Evolutionary conservation across 768 basidiomycete genomes (phyloP).

Genomic region (Pisolithus sp.): DNA sequence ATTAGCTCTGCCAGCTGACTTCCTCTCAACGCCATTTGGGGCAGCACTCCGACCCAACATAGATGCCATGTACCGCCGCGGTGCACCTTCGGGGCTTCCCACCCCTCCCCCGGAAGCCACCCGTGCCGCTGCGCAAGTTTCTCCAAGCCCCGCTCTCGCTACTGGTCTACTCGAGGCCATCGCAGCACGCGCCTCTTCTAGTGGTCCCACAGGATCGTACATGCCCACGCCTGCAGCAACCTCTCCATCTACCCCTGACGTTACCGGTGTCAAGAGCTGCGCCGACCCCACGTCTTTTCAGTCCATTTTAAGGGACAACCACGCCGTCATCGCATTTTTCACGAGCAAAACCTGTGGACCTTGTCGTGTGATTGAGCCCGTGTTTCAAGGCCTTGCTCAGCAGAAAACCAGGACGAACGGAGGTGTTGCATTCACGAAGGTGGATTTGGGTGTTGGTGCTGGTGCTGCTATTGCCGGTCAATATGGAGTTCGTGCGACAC

Average conservation of each 20-base stretch:
- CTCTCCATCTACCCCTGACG: slow-evolving; percentile 20
- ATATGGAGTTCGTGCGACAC: slow-evolving; percentile 70
- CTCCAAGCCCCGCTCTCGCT: slow-evolving; percentile 44
- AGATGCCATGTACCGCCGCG: slow-evolving; percentile 73
- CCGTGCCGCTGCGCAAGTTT: slow-evolving; percentile 23
- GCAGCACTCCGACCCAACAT: slow-evolving; percentile 83
- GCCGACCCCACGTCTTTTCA: slow-evolving; percentile 73
- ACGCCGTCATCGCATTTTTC: slow-evolving; percentile 76
- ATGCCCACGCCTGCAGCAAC: slow-evolving; percentile 15
- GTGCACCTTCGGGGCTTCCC: slow-evolving; percentile 27
- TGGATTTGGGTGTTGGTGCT: slow-evolving; percentile 71
- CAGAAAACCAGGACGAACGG: slow-evolving; percentile 43
- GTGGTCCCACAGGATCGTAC: slow-evolving; percentile 10
- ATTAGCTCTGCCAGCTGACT: slow-evolving; percentile 71
- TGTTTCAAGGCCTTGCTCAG: slow-evolving; percentile 72
- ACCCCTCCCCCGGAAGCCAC: slow-evolving; percentile 21
- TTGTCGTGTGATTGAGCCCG: slow-evolving; percentile 77
- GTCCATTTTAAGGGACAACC: slow-evolving; percentile 55
- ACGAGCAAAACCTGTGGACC: slow-evolving; percentile 72
- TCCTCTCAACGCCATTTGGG: slow-evolving; percentile 86
- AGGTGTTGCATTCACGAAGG: slow-evolving; percentile 73
- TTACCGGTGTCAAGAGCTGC: slow-evolving; percentile 51
- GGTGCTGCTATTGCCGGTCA: slow-evolving; percentile 53
- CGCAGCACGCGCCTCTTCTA: slow-evolving; percentile 42
- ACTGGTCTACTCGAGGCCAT: slow-evolving; percentile 52